A percentile compares a stretch with the other conserved stretches of the same genome.
These are phyloP conservation scores for Leptographium radiaticola DNA, from an alignment of 2,329 filamentous ascomycete genomes.

Conservation along the genomic window DNA sequence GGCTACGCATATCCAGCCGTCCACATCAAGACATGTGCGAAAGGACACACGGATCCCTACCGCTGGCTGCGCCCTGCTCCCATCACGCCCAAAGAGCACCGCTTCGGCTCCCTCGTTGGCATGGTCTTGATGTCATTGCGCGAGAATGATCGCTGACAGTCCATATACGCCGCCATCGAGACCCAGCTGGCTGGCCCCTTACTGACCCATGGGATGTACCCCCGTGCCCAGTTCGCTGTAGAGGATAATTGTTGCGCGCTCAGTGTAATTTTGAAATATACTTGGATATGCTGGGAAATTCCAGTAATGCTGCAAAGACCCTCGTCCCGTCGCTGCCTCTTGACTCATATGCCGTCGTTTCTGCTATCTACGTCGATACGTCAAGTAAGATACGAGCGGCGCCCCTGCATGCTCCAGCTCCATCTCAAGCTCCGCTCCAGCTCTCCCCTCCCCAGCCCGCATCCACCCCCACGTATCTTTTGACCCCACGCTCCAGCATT, in stretches of 20 bases:
- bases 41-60: constrained; percentile 35
- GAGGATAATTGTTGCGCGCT: too few species aligned
- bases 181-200: constrained; percentile 19
- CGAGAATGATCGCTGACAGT: constrained; percentile 18
- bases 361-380: too few species aligned
- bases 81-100: constrained; percentile 22
- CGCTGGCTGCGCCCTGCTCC: constrained; percentile 24
- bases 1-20: constrained; percentile 23
- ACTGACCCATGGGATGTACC: too few species aligned
- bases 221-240: too few species aligned
- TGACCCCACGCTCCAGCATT: neutral
- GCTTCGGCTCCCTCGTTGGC: constrained; percentile 29
- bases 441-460: neutral
- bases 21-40: constrained; percentile 35
- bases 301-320: too few species aligned
- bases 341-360: too few species aligned
- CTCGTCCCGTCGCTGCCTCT: too few species aligned
- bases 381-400: neutral
- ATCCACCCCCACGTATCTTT: too few species aligned
- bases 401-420: neutral
- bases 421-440: neutral
- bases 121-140: constrained; percentile 25
- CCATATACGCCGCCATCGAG: constrained; percentile 30
- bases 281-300: too few species aligned
- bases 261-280: too few species aligned